Evolutionary conservation across 306 rosid species (phyloP), one percentile per base, ranked within the genome.

Genomic region (Macrotyloma uniflorum): DNA sequence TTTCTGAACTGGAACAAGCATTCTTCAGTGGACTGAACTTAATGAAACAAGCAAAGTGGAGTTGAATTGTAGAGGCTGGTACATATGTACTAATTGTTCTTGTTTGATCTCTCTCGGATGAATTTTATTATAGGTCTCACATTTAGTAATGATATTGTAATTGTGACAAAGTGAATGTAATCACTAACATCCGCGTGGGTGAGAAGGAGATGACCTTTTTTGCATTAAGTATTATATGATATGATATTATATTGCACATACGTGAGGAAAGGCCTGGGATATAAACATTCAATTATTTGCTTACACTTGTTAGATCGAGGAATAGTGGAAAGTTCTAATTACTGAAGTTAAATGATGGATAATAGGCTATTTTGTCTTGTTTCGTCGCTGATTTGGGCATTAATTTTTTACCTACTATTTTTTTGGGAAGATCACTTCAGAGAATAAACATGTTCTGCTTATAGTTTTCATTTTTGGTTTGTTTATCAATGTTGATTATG

Each of bases 361-460:
- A 62, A 64, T 51, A 6, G 18, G 15, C 19, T 36, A 5, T 30
- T 38, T 26, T 30, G 30, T 42, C 47, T 42, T 42, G 5, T 46
- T 36, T 28, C 10, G n/a, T 6, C 54, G 23, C 28, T 80, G 28
- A 20, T 57, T 46, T 66, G 20, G 22, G n/a, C 19, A 49, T 79
- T 68, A 24, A 7, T 8, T 61, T 74, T 57, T 65, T 82, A 47
- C 36, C 26, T 70, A 23, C 72, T 54, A 57, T 66, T 53, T 40
- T 43, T 53, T 61, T 0, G 43, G 65, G 38, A 36, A 66, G 57
- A 54, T 63, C 19, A 26, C 28, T 61, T 68, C 65, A 26, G 16
- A 75, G 46, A 75, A 75, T 67, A 19, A 32, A 7, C 5, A 43
- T 32, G 11, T 64, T 14, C 5, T 42, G n/a, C 26, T 43, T 55